Base-by-base conservation (phyloP, 176 grass and related monocot species). In the Oropetium thomaeum region DNA sequence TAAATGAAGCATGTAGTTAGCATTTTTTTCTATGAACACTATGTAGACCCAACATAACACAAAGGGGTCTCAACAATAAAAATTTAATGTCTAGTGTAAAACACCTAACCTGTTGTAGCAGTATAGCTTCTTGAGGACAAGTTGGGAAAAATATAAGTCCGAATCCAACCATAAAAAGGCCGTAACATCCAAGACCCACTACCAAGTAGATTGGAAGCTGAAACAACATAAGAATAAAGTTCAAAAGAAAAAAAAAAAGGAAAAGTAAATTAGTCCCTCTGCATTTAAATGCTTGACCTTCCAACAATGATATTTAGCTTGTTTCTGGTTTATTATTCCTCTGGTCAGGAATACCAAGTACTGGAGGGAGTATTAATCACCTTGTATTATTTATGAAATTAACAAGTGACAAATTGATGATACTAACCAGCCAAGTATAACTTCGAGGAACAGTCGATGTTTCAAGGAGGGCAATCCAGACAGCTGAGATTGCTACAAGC, bases 131-230 rank as follows among this genome's bases (percentile, higher is more conserved):
- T 25, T 88, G 84, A 75, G 91, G 96, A 42, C 89, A 98, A 31
- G 84, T 92, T 64, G 96, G 96, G 70, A 98, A 98, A 58, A 98
- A 83, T 84, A 98, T 90, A 83, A 98, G 84, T 32, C 96, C 96
- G 67, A 84, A 69, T 79, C 91, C 89, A 86, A 95, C 89, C 89
- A 98, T 94, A 23, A 98, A 91, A 88, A 98, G 82, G 25, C 96
- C 91, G 26, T 98, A 98, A 58, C 96, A 98, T 19, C 96, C 91
- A 57, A 98, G 79, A 19, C 81, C 80, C 71, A 93, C 86, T 51
- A 93, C 79, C 61, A 87, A 51, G 81, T 97, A 93, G 84, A 98
- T 79, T 31, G 89, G 89, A 90, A 98, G 91, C 96, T 98, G 77
- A 61, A 81, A 58, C 44, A 54, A 23, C 2, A 53, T 41, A 7